Conservation (phyloP, 2,329 filamentous ascomycete genomes). For the Alternaria arbusti region DNA sequence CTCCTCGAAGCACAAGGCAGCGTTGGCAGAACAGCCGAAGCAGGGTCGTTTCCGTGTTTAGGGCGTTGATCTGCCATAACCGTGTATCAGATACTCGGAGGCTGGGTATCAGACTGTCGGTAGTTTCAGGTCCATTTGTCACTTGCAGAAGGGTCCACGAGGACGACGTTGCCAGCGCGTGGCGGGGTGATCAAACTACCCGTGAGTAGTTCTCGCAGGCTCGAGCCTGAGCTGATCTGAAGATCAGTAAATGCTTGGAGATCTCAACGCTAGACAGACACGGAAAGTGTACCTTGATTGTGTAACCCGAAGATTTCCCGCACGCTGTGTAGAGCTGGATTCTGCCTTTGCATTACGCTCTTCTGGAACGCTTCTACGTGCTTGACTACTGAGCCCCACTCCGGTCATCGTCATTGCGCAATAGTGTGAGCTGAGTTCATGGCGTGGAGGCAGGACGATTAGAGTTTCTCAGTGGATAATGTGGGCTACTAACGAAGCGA, state of each 20-base stretch:
- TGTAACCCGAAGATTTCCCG: background rate
- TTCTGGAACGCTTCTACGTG: constrained; percentile 21
- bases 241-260: constrained; percentile 8
- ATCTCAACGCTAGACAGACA: constrained; percentile 11
- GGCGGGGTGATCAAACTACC: constrained; percentile 21
- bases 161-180: constrained; percentile 14
- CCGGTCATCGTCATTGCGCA: constrained; percentile 13
- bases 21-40: constrained; percentile 1
- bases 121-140: constrained; percentile 45
- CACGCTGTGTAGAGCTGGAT: background rate
- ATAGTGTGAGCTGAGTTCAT: constrained; percentile 12
- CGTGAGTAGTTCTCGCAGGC: constrained; percentile 19
- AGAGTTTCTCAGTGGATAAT: constrained; percentile 23
- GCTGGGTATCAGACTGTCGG: constrained; percentile 41
- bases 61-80: constrained; percentile 34
- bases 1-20: background rate
- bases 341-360: constrained; percentile 3
- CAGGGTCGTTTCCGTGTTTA: constrained; percentile 5
- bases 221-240: constrained; percentile 6
- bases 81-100: constrained; percentile 39
- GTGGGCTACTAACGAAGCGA: constrained; percentile 21
- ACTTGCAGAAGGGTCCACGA: constrained; percentile 25
- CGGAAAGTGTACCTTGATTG: background rate
- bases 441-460: constrained; percentile 7
- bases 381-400: constrained; percentile 5